These are phyloP conservation scores for Gloeopeniophorella convolvens DNA, from an alignment of 768 basidiomycete genomes.

Conservation along the genomic window DNA sequence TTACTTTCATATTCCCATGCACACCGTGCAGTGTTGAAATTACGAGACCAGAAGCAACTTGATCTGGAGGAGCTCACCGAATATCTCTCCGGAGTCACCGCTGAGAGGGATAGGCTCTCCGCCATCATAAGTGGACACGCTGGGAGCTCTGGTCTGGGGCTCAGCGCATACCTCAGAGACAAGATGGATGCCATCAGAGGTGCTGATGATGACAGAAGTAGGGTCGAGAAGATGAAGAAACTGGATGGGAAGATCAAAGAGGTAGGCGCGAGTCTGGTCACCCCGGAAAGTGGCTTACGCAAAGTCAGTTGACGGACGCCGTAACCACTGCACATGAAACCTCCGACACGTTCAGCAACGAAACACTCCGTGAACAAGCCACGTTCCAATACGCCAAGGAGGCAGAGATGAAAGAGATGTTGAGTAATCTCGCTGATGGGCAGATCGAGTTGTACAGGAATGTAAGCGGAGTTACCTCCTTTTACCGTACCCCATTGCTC, in stretches of 20 bases:
- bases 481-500: constrained; percentile 1
- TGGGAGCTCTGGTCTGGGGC: constrained; percentile 74
- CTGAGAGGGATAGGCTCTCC: constrained; percentile 87
- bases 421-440: constrained; percentile 84
- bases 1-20: constrained; percentile 90
- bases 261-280: constrained; percentile 37
- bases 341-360: constrained; percentile 93
- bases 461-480: constrained; percentile 34
- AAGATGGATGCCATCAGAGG: constrained; percentile 88
- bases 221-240: constrained; percentile 91
- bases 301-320: constrained; percentile 84
- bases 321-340: constrained; percentile 94
- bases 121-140: constrained; percentile 87
- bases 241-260: constrained; percentile 94
- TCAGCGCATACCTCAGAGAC: constrained; percentile 88
- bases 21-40: constrained; percentile 88
- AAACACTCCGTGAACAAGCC: constrained; percentile 85
- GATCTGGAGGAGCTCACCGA: constrained; percentile 97
- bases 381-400: constrained; percentile 89
- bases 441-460: constrained; percentile 93
- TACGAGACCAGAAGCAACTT: constrained; percentile 97
- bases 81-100: constrained; percentile 87
- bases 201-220: constrained; percentile 85
- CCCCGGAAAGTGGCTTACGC: neutral
- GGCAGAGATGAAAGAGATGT: constrained; percentile 95